These are phyloP conservation scores for Phytopythium mirpurense DNA, from an alignment of 352 stramenopile genomes.

Conservation along the genomic window DNA sequence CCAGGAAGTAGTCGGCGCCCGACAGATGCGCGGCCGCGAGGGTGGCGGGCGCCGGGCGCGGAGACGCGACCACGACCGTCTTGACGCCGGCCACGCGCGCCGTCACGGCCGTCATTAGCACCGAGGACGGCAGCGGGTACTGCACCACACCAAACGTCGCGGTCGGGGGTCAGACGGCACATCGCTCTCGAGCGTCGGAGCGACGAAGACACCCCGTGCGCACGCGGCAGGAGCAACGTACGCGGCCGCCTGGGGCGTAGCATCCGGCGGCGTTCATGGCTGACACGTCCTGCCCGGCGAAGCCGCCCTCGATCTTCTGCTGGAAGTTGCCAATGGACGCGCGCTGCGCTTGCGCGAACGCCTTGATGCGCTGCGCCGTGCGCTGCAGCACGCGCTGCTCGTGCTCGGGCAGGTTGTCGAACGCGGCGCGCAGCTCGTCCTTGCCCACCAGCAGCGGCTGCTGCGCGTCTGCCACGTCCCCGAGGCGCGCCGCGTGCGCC, in stretches of 20 bases:
- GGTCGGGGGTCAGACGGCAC: no score
- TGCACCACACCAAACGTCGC: slow-evolving; percentile 8
- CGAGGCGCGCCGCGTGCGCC: slow-evolving; percentile 55
- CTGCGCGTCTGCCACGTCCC: slow-evolving; percentile 43
- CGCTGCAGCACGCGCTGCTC: slow-evolving; percentile 85
- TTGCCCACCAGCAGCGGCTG: slow-evolving; percentile 47
- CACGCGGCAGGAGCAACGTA: slow-evolving; percentile 22
- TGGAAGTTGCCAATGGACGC: slow-evolving; percentile 90
- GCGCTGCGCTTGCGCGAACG: slow-evolving; percentile 93
- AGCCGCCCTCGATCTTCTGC: slow-evolving; percentile 93
- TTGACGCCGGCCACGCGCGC: slow-evolving; percentile 92
- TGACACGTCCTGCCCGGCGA: slow-evolving; percentile 91
- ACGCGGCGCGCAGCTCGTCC: slow-evolving; percentile 79
- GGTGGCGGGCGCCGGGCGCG: slow-evolving; percentile 89
- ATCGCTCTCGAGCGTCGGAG: no score
- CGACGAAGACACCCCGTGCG: no score
- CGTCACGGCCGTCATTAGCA: slow-evolving; percentile 97
- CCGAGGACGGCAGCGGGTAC: slow-evolving; percentile 96
- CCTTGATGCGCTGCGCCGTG: slow-evolving; percentile 85
- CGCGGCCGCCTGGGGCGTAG: slow-evolving; percentile 95
- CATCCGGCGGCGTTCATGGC: slow-evolving; percentile 88
- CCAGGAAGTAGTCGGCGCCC: slow-evolving; percentile 87
- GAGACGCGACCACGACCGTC: slow-evolving; percentile 94
- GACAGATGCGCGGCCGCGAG: slow-evolving; percentile 93
- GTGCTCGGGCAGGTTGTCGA: slow-evolving; percentile 56